Conservation (phyloP, 1,284 basidiomycete genomes). For the Cryptococcus sp. region DNA sequence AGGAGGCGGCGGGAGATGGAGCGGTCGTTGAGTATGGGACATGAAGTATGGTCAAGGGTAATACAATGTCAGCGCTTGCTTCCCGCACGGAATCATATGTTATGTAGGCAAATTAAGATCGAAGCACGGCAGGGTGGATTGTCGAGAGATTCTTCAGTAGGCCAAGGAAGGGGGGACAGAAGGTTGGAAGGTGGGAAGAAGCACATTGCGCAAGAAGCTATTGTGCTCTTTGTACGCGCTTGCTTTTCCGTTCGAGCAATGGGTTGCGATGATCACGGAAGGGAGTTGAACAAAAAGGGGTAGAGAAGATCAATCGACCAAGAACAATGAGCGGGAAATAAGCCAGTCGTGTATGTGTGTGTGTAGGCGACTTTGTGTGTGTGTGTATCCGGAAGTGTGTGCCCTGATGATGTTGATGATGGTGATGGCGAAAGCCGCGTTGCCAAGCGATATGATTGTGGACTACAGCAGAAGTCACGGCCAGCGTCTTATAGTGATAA, state of each 20-base stretch:
- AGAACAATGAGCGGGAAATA: background rate
- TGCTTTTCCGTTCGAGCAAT: background rate
- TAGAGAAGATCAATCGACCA: background rate
- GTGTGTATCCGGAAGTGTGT: background rate
- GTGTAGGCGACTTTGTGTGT: background rate
- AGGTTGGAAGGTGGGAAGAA: too few species aligned
- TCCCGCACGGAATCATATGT: background rate
- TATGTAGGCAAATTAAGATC: background rate
- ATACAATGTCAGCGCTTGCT: background rate
- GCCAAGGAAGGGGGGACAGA: too few species aligned
- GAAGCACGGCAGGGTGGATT: background rate
- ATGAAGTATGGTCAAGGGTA: constrained; percentile 14
- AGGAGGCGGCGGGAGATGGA: constrained; percentile 18
- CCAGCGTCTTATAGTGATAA: too few species aligned
- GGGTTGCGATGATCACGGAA: background rate
- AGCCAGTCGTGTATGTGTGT: background rate
- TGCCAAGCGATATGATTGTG: too few species aligned
- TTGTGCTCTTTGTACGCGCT: too few species aligned
- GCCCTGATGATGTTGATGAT: background rate
- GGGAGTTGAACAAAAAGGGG: background rate
- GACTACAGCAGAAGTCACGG: too few species aligned
- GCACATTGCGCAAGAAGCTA: too few species aligned
- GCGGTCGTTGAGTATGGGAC: background rate
- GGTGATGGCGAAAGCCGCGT: too few species aligned
- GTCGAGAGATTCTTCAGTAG: too few species aligned